Base-by-base conservation (phyloP, 441 rosid species). In the Populus tomentosa region DNA sequence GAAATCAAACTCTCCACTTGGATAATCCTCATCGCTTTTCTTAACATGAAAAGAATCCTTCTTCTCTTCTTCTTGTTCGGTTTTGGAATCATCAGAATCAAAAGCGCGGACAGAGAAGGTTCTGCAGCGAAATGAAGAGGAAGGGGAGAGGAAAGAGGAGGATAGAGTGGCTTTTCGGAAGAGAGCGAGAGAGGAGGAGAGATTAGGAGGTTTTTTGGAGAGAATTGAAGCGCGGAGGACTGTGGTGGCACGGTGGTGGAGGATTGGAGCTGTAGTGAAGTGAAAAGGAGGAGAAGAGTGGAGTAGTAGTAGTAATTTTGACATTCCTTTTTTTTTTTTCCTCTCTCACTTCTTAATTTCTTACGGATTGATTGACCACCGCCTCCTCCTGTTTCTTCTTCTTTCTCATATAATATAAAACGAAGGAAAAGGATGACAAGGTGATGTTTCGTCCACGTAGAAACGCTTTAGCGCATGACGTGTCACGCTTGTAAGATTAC, bases 1-100 rank as follows among this genome's bases (percentile, higher is more conserved):
- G 67, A 82, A 92, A 75, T 85, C 92, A 68, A 91, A 82, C 53
- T 93, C 98, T 14, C 99, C 99, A 6, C 75, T 84, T 0, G 99
- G 99, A 78, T 87, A 91, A 59, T 90, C 89, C 76, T 86, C 88
- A 7, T 75, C 78, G 67, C 33, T 63, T 10, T 72, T 71, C 70
- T 80, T 79, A 30, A 53, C 76, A 28, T 36, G 56, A 50, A 64
- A 73, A 18, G 72, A 56, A 59, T 66, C 73, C 16, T 78, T 62
- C 67, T 69, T 78, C 66, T 64, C 80, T 35, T 63, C 7, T 28
- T 75, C 24, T 72, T 77, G 65, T 76, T 62, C 35, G 67, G 79
- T 69, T 78, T 79, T 73, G 87, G 84, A 61, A 42, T 69, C 38
- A 73, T 42, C 67, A 23, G 73, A 71, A 20, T 79, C 82, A 4